Conservation (phyloP, 768 basidiomycete genomes). For the Kwoniella heveanensis region DNA sequence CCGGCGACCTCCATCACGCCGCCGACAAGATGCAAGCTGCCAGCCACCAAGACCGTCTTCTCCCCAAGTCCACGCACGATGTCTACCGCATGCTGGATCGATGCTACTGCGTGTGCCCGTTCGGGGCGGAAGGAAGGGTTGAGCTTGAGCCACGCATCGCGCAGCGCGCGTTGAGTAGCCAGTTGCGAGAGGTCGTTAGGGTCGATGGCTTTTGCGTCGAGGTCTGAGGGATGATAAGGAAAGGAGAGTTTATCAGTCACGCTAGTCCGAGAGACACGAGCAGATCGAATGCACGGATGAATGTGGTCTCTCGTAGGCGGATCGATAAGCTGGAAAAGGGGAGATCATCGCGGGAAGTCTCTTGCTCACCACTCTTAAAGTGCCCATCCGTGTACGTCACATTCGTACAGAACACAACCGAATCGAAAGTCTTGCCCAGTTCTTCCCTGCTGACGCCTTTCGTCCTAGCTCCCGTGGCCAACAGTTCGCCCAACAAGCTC, state of each 20-base stretch:
- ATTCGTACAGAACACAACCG: conserved; percentile 93
- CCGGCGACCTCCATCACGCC: conserved; percentile 90
- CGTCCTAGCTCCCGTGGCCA: conserved; percentile 59
- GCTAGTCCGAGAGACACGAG: not conserved
- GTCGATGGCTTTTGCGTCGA: conserved; percentile 70
- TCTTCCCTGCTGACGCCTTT: conserved; percentile 25
- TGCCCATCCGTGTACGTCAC: conserved; percentile 87
- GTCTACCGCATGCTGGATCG: conserved; percentile 84
- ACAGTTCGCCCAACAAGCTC: conserved; percentile 67
- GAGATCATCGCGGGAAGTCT: not conserved
- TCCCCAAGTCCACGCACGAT: conserved; percentile 61
- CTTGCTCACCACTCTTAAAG: conserved; percentile 79
- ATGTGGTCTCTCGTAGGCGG: no score
- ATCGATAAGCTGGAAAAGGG: no score
- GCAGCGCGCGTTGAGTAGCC: conserved; percentile 74
- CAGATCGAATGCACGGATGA: not conserved
- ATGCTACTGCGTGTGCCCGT: conserved; percentile 75
- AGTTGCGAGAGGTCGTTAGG: conserved; percentile 67
- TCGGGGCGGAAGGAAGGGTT: conserved; percentile 66
- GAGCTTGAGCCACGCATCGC: conserved; percentile 70
- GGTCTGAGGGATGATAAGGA: conserved; percentile 62
- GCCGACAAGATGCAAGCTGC: conserved; percentile 90
- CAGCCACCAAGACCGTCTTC: conserved; percentile 76
- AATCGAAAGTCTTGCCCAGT: conserved; percentile 63
- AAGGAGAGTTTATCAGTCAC: not conserved